A percentile compares a stretch with the other conserved stretches of the same genome.
Conservation (phyloP, 2,329 filamentous ascomycete genomes). For the Gnomoniopsis sp. region DNA sequence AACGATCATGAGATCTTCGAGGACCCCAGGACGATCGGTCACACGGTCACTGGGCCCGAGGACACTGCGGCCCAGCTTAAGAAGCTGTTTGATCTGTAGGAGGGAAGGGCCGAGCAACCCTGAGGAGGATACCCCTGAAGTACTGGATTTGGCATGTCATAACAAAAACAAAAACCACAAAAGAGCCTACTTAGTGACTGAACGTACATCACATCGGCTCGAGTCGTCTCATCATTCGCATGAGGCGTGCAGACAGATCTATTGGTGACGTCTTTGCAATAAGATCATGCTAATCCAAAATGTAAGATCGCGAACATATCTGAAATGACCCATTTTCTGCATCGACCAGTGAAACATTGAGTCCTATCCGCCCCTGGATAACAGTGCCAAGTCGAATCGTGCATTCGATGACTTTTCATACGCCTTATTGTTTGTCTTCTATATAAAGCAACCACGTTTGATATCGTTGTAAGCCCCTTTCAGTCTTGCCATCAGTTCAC, state of each 20-base stretch:
- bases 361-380: too few relatives aligned
- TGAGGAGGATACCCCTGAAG: conserved; percentile 1
- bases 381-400: too few relatives aligned
- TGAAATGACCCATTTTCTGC: too few relatives aligned
- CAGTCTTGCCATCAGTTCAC: neutral
- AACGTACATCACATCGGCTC: neutral
- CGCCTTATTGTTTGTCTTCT: too few relatives aligned
- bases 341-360: too few relatives aligned
- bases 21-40: conserved; percentile 78
- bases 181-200: neutral
- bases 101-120: neutral
- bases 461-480: neutral
- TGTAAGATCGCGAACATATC: too few relatives aligned
- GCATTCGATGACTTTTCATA: too few relatives aligned
- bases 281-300: too few relatives aligned
- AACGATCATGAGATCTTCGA: conserved; percentile 95
- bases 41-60: conserved; percentile 75
- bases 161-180: neutral
- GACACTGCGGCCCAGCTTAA: conserved; percentile 79
- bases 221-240: too few relatives aligned
- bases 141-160: conserved; percentile 1
- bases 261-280: too few relatives aligned
- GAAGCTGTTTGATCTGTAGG: conserved; percentile 67
- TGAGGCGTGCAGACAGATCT: too few relatives aligned
- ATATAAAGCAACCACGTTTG: too few relatives aligned